Percentiles rank a stretch among this genome's conserved stretches.
Evolutionary conservation across 2,329 filamentous ascomycete genomes (phyloP).

Genomic region (Chalara sp.): DNA sequence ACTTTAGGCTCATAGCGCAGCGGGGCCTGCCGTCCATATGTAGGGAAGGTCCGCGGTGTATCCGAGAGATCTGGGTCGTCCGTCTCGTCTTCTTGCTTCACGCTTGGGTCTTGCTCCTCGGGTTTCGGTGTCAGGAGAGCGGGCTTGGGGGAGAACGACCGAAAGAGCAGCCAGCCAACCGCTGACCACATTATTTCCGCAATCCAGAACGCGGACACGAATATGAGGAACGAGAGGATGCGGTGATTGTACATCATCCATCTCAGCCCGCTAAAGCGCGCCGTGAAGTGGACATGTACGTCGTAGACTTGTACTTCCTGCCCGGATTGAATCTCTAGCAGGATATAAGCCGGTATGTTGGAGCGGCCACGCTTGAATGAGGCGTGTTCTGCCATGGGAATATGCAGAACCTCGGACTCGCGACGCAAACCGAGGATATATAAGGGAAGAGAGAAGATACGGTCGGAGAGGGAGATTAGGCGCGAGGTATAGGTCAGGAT

Average conservation of each 20-base stretch:
- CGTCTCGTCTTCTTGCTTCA: constrained; percentile 8
- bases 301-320: constrained; percentile 71
- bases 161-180: constrained; percentile 53
- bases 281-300: constrained; percentile 61
- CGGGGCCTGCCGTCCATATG: constrained; percentile 33
- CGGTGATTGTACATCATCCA: constrained; percentile 87
- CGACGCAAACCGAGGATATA: constrained; percentile 60
- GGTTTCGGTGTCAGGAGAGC: background rate
- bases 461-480: constrained; percentile 58
- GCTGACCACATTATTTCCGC: constrained; percentile 64
- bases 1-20: constrained; percentile 32
- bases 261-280: constrained; percentile 67
- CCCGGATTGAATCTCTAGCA: constrained; percentile 33
- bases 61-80: constrained; percentile 33
- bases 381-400: constrained; percentile 69
- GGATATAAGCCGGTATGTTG: constrained; percentile 41
- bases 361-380: constrained; percentile 44
- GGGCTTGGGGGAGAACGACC: constrained; percentile 8
- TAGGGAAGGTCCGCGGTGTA: constrained; percentile 37
- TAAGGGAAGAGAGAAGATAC: constrained; percentile 57
- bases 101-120: constrained; percentile 13
- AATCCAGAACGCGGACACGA: constrained; percentile 69
- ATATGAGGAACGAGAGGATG: constrained; percentile 59
- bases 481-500: constrained; percentile 73
- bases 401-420: constrained; percentile 56